Evolutionary conservation across 2,329 filamentous ascomycete species (phyloP).

Genomic region (Rhynchosporium secalis): DNA sequence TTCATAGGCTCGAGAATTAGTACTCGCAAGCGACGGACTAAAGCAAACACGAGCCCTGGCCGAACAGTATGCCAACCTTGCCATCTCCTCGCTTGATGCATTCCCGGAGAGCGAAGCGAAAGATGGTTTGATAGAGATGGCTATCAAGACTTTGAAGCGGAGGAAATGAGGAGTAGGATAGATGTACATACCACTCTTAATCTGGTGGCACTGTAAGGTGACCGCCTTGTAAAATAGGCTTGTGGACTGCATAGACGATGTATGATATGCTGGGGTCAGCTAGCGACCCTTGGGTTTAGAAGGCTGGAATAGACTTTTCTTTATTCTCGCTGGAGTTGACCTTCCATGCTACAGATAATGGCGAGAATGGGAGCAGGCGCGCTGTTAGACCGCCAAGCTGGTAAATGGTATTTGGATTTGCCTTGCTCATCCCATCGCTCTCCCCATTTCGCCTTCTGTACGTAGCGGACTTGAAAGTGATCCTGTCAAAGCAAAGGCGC

Average conservation of each 20-base stretch:
- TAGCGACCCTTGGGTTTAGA: neutral
- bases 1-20: slow-evolving; percentile 77
- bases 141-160: slow-evolving; percentile 83
- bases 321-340: neutral
- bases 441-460: too few species aligned
- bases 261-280: slow-evolving; percentile 16
- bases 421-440: too few species aligned
- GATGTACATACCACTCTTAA: slow-evolving; percentile 24
- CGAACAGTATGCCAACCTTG: slow-evolving; percentile 86
- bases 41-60: slow-evolving; percentile 90
- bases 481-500: too few species aligned
- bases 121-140: slow-evolving; percentile 89
- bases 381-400: too few species aligned
- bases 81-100: slow-evolving; percentile 75
- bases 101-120: slow-evolving; percentile 97
- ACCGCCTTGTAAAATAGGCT: slow-evolving; percentile 27
- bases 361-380: too few species aligned
- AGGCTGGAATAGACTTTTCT: slow-evolving; percentile 18
- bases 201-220: slow-evolving; percentile 15
- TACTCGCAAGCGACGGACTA: slow-evolving; percentile 80
- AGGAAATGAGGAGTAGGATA: slow-evolving; percentile 61
- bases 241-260: slow-evolving; percentile 20
- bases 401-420: too few species aligned
- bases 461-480: too few species aligned
- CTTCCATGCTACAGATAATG: too few species aligned